Conservation (phyloP, 768 basidiomycete species). For the Holtermanniella nyarrowii region DNA sequence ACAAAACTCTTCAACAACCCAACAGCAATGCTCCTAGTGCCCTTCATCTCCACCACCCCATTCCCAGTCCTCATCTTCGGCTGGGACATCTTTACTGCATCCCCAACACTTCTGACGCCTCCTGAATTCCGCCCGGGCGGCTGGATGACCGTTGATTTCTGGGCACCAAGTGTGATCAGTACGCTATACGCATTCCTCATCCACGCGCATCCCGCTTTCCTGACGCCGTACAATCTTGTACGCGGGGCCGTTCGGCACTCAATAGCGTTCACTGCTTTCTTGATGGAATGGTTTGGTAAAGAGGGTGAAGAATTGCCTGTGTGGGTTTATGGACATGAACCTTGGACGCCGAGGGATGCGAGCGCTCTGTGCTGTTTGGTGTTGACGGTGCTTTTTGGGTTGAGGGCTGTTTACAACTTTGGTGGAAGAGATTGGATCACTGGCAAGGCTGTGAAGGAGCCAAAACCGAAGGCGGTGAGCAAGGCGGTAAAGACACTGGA, state of each 20-base stretch:
- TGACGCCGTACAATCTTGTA: neutral
- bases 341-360: neutral
- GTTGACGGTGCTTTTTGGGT: neutral
- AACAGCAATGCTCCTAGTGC: constrained; percentile 63
- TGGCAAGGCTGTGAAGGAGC: no score
- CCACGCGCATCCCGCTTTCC: neutral
- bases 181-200: constrained; percentile 71
- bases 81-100: constrained; percentile 62
- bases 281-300: neutral
- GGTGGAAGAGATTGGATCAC: neutral
- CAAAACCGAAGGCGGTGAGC: neutral
- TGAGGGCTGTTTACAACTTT: neutral
- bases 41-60: constrained; percentile 67
- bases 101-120: constrained; percentile 61
- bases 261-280: neutral
- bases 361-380: neutral
- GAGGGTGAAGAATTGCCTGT: neutral
- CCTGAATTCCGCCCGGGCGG: constrained; percentile 70
- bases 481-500: neutral
- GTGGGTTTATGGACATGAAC: neutral
- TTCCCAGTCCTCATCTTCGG: constrained; percentile 42
- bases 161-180: constrained; percentile 71
- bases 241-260: neutral
- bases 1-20: constrained; percentile 55
- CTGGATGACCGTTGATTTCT: constrained; percentile 75